Evolutionary conservation across 306 rosid species (phyloP), one percentile per base, ranked within the genome.

Genomic region (Dryas octopetala): DNA sequence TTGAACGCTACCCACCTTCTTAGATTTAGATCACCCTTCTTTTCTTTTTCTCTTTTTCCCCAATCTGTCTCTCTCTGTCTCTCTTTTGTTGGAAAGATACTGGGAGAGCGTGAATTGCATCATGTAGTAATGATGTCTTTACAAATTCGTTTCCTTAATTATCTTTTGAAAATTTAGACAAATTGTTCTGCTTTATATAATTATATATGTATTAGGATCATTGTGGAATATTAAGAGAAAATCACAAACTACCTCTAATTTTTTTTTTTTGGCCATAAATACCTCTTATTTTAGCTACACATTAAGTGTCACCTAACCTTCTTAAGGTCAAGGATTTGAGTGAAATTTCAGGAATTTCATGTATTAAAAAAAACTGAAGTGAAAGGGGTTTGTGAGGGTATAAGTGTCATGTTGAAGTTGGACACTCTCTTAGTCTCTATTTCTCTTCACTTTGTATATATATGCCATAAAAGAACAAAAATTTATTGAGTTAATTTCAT

Each of bases 1-100:
- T 70, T 76, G 80, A 82, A 87, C 9, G 76, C 81, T 58, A 70
- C 70, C 74, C 74, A 77, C 71, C 70, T 79, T 47, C 61, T 40
- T 17, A n/a, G 43, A 52, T 62, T 73, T 61, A 79, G 16, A 65
- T 55, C 17, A 57, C 66, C 52, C 71, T 60, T 28, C 49, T 6
- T 76, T 78, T 60, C 44, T 9, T 74, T 47, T 15, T 16, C 38
- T 12, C 60, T 28, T 12, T 58, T 61, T 43, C 15, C 15, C 28
- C 40, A 13, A 41, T 60, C 6, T 15, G 16, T 47, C 54, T 51
- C 55, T 74, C 74, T 41, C 59, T 70, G 68, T 65, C 59, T 70
- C 71, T 65, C 80, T 23, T 23, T 45, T 60, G 69, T 69, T 52
- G 75, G 71, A 82, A 82, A 80, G 66, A 57, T 57, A 64, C 40